A percentile compares a stretch with the other conserved stretches of the same genome.
Conservation (phyloP, 2,329 filamentous ascomycete species). For the Beauveria asiatica region DNA sequence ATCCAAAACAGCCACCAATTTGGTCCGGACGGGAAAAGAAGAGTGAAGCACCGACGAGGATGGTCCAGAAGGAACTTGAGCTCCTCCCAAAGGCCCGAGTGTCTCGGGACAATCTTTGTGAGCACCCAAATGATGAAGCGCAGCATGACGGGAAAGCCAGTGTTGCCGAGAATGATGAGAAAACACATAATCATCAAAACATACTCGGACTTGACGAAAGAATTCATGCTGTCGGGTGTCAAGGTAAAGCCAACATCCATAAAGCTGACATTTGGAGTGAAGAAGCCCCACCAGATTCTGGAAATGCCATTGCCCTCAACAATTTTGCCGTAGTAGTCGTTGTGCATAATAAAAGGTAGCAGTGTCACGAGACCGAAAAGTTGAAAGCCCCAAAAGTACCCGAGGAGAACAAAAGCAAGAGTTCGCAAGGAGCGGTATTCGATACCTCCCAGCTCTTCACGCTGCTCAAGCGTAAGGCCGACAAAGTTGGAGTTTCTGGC, state of each 20-base stretch:
- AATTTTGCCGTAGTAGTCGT: slow-evolving; percentile 51
- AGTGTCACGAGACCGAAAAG: slow-evolving; percentile 65
- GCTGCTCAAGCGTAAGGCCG: slow-evolving; percentile 78
- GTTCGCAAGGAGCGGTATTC: slow-evolving; percentile 91
- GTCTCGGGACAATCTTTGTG: slow-evolving; percentile 56
- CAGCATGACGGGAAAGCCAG: slow-evolving; percentile 89
- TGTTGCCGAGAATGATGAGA: slow-evolving; percentile 90
- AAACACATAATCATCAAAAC: slow-evolving; percentile 72
- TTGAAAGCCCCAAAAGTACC: slow-evolving; percentile 80
- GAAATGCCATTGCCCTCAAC: slow-evolving; percentile 55
- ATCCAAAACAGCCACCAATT: slow-evolving; percentile 96
- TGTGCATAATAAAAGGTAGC: slow-evolving; percentile 69
- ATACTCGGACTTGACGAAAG: slow-evolving; percentile 70
- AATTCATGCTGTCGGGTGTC: slow-evolving; percentile 88
- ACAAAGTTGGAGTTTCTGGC: slow-evolving; percentile 90
- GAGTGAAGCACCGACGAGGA: slow-evolving; percentile 88
- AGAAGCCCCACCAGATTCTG: slow-evolving; percentile 85
- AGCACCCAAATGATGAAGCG: slow-evolving; percentile 83
- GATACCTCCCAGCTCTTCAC: slow-evolving; percentile 91
- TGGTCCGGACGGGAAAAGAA: slow-evolving; percentile 80
- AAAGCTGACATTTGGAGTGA: slow-evolving; percentile 79
- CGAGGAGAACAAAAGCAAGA: slow-evolving; percentile 65
- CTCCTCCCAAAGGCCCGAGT: slow-evolving; percentile 76
- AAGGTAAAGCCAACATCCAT: slow-evolving; percentile 93
- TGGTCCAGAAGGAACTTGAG: slow-evolving; percentile 86